Percentiles rank a stretch among this genome's conserved stretches.
These are phyloP conservation scores for Ilex asprella DNA, from an alignment of 257 asterid genomes.

Conservation along the genomic window DNA sequence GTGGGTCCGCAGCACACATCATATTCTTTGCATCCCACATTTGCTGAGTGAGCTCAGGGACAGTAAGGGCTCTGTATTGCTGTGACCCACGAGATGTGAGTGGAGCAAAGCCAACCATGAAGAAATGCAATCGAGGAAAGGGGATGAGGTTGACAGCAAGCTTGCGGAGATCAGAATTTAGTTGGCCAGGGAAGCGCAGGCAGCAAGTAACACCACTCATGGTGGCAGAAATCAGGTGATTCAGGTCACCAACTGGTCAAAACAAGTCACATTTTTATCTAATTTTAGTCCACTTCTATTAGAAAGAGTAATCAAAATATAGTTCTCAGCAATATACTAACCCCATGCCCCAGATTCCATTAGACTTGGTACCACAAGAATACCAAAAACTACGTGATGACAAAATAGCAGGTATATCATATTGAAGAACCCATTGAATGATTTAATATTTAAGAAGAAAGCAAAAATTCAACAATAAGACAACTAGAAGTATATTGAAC, in stretches of 20 bases:
- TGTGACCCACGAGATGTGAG: slow-evolving; percentile 89
- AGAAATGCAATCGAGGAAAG: slow-evolving; percentile 71
- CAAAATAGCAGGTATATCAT: too few relatives aligned
- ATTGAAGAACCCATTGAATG: too few relatives aligned
- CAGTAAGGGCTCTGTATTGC: slow-evolving; percentile 70
- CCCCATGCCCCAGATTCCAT: too few relatives aligned
- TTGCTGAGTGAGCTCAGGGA: slow-evolving; percentile 73
- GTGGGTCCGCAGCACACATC: slow-evolving; percentile 81
- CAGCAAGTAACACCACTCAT: slow-evolving; percentile 89
- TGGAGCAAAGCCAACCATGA: slow-evolving; percentile 83
- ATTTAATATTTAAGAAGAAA: too few relatives aligned
- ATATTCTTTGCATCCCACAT: slow-evolving; percentile 86
- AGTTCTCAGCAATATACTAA: too few relatives aligned
- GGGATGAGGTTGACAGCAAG: slow-evolving; percentile 77
- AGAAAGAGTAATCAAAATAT: too few relatives aligned
- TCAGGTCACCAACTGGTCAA: slow-evolving; percentile 62
- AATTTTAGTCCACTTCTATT: too few relatives aligned
- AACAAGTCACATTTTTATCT: neutral
- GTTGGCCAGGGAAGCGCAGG: slow-evolving; percentile 81
- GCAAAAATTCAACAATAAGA: too few relatives aligned
- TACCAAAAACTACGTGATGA: too few relatives aligned
- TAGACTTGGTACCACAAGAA: too few relatives aligned
- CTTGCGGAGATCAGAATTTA: slow-evolving; percentile 73
- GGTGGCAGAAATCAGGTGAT: slow-evolving; percentile 73
- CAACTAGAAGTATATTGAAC: too few relatives aligned